Percentiles rank a stretch among this genome's conserved stretches.
These are phyloP conservation scores for Boletus sensibilis DNA, from an alignment of 768 basidiomycete species.

Conservation along the genomic window DNA sequence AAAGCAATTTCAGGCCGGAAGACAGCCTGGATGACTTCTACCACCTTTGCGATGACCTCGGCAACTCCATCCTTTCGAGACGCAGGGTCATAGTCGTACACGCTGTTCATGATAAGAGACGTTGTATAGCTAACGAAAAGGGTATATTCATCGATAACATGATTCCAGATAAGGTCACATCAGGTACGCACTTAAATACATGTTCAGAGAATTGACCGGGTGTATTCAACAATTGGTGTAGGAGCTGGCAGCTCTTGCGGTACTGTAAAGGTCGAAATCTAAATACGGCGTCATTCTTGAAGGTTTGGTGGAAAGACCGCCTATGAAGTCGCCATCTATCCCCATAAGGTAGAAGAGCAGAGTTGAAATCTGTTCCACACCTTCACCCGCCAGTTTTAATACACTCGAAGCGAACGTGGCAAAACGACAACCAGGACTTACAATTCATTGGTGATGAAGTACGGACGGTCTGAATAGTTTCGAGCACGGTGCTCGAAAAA, in stretches of 20 bases:
- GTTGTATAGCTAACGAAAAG: constrained; percentile 1
- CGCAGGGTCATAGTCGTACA: background rate
- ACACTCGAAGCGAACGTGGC: no score
- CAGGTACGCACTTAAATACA: constrained; percentile 27
- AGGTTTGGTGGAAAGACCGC: constrained; percentile 14
- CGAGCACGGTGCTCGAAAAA: no score
- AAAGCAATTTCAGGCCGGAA: no score
- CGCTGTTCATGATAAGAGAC: background rate
- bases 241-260: constrained; percentile 27
- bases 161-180: background rate
- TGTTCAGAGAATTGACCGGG: constrained; percentile 33
- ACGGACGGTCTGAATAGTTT: no score
- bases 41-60: no score
- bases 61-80: no score
- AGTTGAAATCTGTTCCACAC: constrained; percentile 6
- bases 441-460: no score
- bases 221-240: constrained; percentile 31
- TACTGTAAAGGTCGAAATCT: constrained; percentile 28
- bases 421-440: no score
- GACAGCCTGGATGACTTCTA: no score
- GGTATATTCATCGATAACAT: no score
- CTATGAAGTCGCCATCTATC: constrained; percentile 21
- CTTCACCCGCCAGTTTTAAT: no score
- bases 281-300: constrained; percentile 3
- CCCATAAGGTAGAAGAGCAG: constrained; percentile 16